phyloP scores from a whole-genome alignment of 768 basidiomycete species.

The Lactarius akahatsu region DNA sequence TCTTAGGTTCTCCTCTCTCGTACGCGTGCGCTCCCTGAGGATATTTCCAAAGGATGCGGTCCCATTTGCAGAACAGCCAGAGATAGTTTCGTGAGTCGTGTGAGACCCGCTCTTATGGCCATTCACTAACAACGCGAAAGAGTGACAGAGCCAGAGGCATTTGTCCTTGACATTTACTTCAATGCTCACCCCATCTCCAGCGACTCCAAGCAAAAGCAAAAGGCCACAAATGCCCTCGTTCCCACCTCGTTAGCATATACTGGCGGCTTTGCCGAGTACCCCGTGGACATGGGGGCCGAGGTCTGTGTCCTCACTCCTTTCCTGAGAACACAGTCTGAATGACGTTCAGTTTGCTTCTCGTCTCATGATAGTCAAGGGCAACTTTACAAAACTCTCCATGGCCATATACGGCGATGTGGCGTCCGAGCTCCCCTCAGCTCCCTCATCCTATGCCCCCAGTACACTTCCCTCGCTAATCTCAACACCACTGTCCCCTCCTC shows the following conservation, averaged over 20 bases:
- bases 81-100: slow-evolving; percentile 58
- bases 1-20: slow-evolving; percentile 65
- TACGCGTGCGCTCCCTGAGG: slow-evolving; percentile 64
- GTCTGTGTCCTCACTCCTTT: slow-evolving; percentile 40
- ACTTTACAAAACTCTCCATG: slow-evolving; percentile 63
- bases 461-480: slow-evolving; percentile 39
- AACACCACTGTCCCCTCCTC: slow-evolving; percentile 44
- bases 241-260: slow-evolving; percentile 71
- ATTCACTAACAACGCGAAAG: slow-evolving; percentile 38
- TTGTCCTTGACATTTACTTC: slow-evolving; percentile 73
- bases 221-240: slow-evolving; percentile 67
- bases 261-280: slow-evolving; percentile 64
- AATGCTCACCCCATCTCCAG: slow-evolving; percentile 58
- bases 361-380: slow-evolving; percentile 78
- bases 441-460: slow-evolving; percentile 44
- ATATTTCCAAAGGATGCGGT: slow-evolving; percentile 65
- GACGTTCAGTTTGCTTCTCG: slow-evolving; percentile 62
- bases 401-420: slow-evolving; percentile 59
- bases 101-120: background rate
- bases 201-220: slow-evolving; percentile 55
- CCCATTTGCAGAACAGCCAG: slow-evolving; percentile 61
- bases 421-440: slow-evolving; percentile 42
- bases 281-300: slow-evolving; percentile 67
- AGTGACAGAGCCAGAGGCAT: slow-evolving; percentile 67
- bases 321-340: slow-evolving; percentile 13